A percentile compares a stretch with the other conserved stretches of the same genome.
Evolutionary conservation across 2,329 filamentous ascomycete species (phyloP).

Genomic region (Lecanoromycetidae sp.): DNA sequence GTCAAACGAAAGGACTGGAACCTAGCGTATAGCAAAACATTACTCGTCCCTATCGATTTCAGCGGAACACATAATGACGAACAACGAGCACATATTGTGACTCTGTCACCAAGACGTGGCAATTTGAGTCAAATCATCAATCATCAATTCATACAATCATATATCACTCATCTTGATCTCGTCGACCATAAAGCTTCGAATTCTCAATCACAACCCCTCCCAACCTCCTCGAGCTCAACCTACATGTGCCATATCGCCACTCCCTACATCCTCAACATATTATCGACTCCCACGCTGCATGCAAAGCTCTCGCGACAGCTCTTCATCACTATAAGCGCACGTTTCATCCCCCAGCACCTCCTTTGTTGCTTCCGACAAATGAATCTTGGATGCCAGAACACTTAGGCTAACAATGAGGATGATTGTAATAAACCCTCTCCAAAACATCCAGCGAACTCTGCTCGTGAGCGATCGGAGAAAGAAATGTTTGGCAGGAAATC

Average conservation of each 20-base stretch:
- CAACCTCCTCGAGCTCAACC: background rate
- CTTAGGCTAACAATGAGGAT: background rate
- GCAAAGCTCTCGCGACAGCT: slow-evolving; percentile 5
- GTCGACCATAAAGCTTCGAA: background rate
- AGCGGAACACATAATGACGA: too few species aligned
- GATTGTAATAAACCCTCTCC: background rate
- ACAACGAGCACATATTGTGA: too few species aligned
- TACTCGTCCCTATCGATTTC: too few species aligned
- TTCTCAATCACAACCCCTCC: background rate
- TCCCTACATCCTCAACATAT: background rate
- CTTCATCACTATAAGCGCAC: slow-evolving; percentile 7
- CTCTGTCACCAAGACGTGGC: too few species aligned
- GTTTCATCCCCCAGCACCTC: slow-evolving; percentile 11
- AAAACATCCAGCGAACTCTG: background rate
- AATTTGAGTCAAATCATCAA: too few species aligned
- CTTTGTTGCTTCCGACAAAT: slow-evolving; percentile 11
- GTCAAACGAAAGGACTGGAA: too few species aligned
- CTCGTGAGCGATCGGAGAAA: background rate
- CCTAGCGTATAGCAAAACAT: too few species aligned
- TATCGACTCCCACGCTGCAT: slow-evolving; percentile 1
- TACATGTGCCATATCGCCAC: slow-evolving; percentile 1
- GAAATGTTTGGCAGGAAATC: background rate
- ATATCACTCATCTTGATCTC: background rate
- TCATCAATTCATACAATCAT: too few species aligned
- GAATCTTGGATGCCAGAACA: background rate